Evolutionary conservation across 1,284 basidiomycete genomes (phyloP), one percentile per base, ranked within the genome.

Genomic region (Papiliotrema fonsecae): DNA sequence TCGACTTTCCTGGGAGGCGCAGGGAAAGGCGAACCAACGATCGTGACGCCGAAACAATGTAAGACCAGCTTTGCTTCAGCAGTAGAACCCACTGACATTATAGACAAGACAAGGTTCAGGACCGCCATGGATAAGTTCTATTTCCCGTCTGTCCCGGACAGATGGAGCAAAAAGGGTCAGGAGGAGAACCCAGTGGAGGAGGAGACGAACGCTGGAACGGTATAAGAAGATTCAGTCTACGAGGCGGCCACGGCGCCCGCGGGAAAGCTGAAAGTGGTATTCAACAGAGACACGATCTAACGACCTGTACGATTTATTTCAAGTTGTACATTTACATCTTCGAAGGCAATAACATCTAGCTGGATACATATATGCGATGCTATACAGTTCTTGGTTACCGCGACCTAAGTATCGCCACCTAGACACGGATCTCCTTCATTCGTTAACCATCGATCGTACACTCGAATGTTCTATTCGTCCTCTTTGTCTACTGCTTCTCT

Each of bases 51-150:
- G 0, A 72, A 74, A 46, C 73, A 75, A 62, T 73, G 69, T 69
- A 40, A 58, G 63, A 57, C 0, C 10, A 11, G 21, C 10, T 32
- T 24, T 10, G 19, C 11, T 39, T 4, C 4, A 7, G 19, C 28
- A 16, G 19, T 30, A 18, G 28, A 9, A 9, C 6, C 4, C 5
- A 19, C 41, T 43, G 27, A 43, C 34, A 85, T 6, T 83, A 80
- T 60, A 88, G 70, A 94, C 73, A 82, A 88, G 49, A 84, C 87
- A 47, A 82, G 92, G 24, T 96, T 96, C 75, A 77, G 90, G 38
- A 84, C 83, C 45, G 89, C 91, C 0, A 96, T 94, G 88, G 89
- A 94, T 62, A 79, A 86, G 34, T 56, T 60, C 51, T 94, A 94
- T 70, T 91, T 94, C 72, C 68, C 69, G 18, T 60, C 68, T 11